Base-by-base conservation (phyloP, 495 filamentous ascomycete species). In the Xylaria venustula region DNA sequence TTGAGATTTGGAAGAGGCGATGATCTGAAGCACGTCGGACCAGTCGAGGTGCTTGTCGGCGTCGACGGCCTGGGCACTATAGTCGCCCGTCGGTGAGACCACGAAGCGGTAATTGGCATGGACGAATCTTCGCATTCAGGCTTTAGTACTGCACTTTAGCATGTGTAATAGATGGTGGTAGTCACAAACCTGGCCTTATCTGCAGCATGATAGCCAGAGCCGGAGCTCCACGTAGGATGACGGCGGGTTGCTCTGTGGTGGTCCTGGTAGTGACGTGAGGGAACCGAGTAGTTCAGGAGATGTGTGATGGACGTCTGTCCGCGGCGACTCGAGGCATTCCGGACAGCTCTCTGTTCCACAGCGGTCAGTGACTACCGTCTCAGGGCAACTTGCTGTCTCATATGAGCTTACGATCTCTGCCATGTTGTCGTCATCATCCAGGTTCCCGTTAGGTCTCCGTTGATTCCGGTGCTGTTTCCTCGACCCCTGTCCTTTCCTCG, bases 81-180 rank as follows among this genome's bases (percentile, higher is more conserved):
- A 98, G 63, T 87, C 86, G 17, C 87, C 89, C 19, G 81, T 81
- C 0, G 94, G 94, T 58, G 90, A 85, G 36, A 98, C 94, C 57
- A 98, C 89, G 70, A 98, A 98, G 20, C 94, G 87, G 71, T 98
- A 98, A 72, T 98, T 98, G 25, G 94, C 91, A 75, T 98, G 92
- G 23, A 98, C 90, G 67, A 96, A 98, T 68, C 90, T 88, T 60
- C 32, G 22, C 19, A 46, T 20, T 42, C 30, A 65, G 44, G 32
- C 28, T 26, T 71, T 46, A 71, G 66, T 42, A 44, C 45, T 36
- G 40, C 40, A 22, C 34, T 12, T 19, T 46, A 19, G 25, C 8
- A 62, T 45, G 37, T n/a, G 20, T 32, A 28, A 7, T 20, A 7
- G 51, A 59, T 26, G 36, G 54, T 28, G 46, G 44, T n/a, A 19